Percentiles rank a stretch among this genome's conserved stretches.
Evolutionary conservation across 2,329 filamentous ascomycete genomes (phyloP).

Genomic region (Colletotrichum neosansevieriae): DNA sequence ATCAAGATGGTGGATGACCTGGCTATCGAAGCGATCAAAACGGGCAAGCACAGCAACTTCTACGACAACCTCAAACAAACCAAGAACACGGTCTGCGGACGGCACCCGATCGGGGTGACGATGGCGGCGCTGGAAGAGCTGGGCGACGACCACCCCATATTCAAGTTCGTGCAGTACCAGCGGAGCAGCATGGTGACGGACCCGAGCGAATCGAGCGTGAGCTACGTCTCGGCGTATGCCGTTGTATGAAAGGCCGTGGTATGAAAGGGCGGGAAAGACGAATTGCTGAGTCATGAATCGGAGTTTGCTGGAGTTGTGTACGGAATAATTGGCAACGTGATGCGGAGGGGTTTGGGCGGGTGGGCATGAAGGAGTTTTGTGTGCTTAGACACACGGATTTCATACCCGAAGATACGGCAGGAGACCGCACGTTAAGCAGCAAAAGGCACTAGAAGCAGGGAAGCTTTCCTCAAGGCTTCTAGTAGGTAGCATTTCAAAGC

Average conservation of each 20-base stretch:
- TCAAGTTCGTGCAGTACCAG: constrained; percentile 88
- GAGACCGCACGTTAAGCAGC: neutral
- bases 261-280: constrained; percentile 48
- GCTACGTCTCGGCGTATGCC: constrained; percentile 94
- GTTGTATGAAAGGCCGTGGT: constrained; percentile 72
- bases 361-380: constrained; percentile 22
- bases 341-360: neutral
- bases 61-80: constrained; percentile 77
- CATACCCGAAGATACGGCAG: neutral
- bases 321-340: too few relatives aligned
- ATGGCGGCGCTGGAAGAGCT: constrained; percentile 88
- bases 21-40: constrained; percentile 87
- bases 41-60: constrained; percentile 78
- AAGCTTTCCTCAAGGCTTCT: too few relatives aligned
- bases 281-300: neutral
- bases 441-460: too few relatives aligned
- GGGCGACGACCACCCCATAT: constrained; percentile 63
- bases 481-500: too few relatives aligned
- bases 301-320: neutral
- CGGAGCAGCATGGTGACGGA: constrained; percentile 81
- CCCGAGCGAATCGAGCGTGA: constrained; percentile 85
- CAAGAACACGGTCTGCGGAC: constrained; percentile 91
- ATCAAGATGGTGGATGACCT: constrained; percentile 84
- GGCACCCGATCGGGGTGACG: constrained; percentile 92
- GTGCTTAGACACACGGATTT: constrained; percentile 22